Evolutionary conservation across 2,329 filamentous ascomycete genomes (phyloP).

Genomic region (Phialocephala subalpina): DNA sequence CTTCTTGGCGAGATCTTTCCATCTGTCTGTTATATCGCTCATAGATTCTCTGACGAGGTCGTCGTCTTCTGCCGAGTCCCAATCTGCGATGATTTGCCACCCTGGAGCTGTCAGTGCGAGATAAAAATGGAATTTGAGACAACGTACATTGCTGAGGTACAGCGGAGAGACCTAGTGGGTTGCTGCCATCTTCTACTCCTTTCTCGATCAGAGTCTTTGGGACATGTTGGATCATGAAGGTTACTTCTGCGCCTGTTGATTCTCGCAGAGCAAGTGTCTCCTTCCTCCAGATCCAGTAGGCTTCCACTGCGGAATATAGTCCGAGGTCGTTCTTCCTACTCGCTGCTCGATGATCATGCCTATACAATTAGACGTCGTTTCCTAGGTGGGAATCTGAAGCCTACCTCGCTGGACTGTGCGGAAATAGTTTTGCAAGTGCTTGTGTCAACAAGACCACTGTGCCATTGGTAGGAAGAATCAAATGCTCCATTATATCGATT

Average conservation of each 20-base stretch:
- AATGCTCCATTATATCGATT: not conserved
- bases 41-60: not conserved
- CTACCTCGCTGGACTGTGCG: not conserved
- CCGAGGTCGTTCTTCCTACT: slow-evolving; percentile 10
- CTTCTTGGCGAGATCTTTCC: slow-evolving; percentile 9
- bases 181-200: slow-evolving; percentile 18
- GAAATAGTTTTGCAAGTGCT: slow-evolving; percentile 1
- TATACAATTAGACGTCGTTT: not conserved
- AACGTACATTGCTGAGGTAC: not conserved
- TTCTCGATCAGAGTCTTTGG: slow-evolving; percentile 12
- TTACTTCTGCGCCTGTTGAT: slow-evolving; percentile 17
- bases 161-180: slow-evolving; percentile 16
- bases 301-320: slow-evolving; percentile 14
- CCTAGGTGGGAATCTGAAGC: not conserved
- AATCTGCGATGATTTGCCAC: slow-evolving; percentile 7
- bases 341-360: slow-evolving; percentile 20
- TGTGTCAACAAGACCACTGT: slow-evolving; percentile 11
- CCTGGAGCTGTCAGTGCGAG: not conserved
- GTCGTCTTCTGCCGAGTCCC: slow-evolving; percentile 5
- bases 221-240: slow-evolving; percentile 21
- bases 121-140: not conserved
- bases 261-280: slow-evolving; percentile 16
- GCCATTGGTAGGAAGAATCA: slow-evolving; percentile 12
- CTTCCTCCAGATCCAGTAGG: slow-evolving; percentile 17
- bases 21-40: slow-evolving; percentile 1